Conservation (phyloP, 108 stramenopile species). For the Cyclotella kingstonii region DNA sequence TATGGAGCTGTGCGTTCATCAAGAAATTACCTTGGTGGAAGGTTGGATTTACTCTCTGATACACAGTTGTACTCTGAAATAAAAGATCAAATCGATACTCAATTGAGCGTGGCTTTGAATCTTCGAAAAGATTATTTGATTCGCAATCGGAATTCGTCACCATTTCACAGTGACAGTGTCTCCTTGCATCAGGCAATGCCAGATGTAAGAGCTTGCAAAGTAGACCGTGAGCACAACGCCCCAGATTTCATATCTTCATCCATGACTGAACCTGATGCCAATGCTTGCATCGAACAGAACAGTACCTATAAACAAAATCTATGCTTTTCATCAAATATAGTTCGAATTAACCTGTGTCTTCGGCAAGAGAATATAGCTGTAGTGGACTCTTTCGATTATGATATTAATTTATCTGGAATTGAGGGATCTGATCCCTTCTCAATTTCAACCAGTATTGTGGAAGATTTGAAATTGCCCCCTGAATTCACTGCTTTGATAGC, state of each 20-base stretch:
- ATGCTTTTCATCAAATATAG: not conserved
- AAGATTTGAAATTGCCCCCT: slow-evolving; percentile 65
- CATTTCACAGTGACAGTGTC: not conserved
- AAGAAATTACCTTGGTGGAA: slow-evolving; percentile 63
- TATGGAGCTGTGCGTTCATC: slow-evolving; percentile 62
- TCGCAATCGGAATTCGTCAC: not conserved
- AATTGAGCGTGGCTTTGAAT: slow-evolving; percentile 35
- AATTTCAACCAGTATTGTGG: slow-evolving; percentile 51
- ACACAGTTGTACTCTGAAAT: slow-evolving; percentile 35
- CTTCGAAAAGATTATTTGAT: slow-evolving; percentile 22
- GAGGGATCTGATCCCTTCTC: slow-evolving; percentile 46
- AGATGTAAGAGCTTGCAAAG: not conserved
- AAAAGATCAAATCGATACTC: slow-evolving; percentile 57
- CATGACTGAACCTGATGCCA: not conserved
- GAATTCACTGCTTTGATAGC: slow-evolving; percentile 63
- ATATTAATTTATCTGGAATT: slow-evolving; percentile 46
- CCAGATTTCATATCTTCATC: not conserved
- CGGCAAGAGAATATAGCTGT: slow-evolving; percentile 41
- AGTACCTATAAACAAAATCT: not conserved
- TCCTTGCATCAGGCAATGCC: not conserved
- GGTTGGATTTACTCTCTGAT: slow-evolving; percentile 59
- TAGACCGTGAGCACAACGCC: not conserved
- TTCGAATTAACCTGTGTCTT: slow-evolving; percentile 38
- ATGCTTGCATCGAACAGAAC: not conserved
- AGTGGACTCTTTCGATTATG: slow-evolving; percentile 57